phyloP scores from a whole-genome alignment of 306 rosid genomes.

The Vicia faba region DNA sequence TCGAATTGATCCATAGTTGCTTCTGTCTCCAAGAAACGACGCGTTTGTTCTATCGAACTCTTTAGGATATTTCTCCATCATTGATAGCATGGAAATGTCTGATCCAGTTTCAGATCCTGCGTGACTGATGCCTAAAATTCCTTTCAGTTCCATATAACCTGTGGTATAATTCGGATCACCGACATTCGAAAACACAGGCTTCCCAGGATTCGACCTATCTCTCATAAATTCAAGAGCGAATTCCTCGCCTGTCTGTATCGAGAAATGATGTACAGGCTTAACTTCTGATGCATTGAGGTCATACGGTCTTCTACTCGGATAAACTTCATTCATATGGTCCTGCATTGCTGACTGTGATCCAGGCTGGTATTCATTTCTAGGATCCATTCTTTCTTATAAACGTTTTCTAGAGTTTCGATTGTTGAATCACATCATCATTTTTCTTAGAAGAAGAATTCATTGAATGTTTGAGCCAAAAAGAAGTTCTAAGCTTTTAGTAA shows the following conservation, averaged over 20 bases:
- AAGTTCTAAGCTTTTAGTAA: conserved; percentile 17
- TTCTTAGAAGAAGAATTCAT: conserved; percentile 7
- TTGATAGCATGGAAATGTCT: conserved; percentile 49
- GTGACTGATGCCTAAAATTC: conserved; percentile 51
- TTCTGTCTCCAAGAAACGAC: conserved; percentile 50
- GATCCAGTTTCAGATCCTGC: conserved; percentile 61
- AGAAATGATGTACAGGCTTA: conserved; percentile 65
- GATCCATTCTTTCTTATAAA: conserved; percentile 50
- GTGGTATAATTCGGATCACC: conserved; percentile 57
- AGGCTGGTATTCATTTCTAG: conserved; percentile 60
- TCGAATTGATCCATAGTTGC: conserved; percentile 54
- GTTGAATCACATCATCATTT: conserved; percentile 40
- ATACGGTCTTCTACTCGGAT: conserved; percentile 56
- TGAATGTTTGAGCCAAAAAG: background rate
- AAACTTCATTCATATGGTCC: conserved; percentile 55
- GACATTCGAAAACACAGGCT: conserved; percentile 52
- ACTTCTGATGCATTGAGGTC: conserved; percentile 48
- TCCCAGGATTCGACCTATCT: conserved; percentile 63
- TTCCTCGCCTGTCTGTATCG: conserved; percentile 87
- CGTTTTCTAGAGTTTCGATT: conserved; percentile 42
- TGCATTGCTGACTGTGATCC: conserved; percentile 51
- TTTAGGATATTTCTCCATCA: conserved; percentile 50
- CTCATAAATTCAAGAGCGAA: conserved; percentile 81
- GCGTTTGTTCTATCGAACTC: conserved; percentile 55
- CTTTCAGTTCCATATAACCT: conserved; percentile 54